Base-by-base conservation (phyloP, 2,329 filamentous ascomycete species). In the Teratosphaeriaceae sp. region DNA sequence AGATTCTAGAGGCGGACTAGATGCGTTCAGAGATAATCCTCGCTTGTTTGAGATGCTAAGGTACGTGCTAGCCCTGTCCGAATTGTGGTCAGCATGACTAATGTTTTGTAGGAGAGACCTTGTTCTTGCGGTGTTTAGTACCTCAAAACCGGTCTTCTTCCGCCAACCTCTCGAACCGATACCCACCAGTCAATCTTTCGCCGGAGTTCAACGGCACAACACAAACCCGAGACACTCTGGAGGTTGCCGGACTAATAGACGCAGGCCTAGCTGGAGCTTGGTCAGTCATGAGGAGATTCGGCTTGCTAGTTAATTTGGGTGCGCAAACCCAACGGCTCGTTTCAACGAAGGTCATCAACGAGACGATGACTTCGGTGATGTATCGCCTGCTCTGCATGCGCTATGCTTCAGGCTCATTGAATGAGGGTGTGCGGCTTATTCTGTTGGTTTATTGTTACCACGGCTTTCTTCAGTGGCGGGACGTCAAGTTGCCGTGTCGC, bases 281-380 rank as follows among this genome's bases (percentile, higher is more conserved):
- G 38, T 5, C 7, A 16, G 20, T 41, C 24, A 31, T 41, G 38
- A 31, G 38, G 18, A 41, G 38, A 41, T 41, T 41, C 27, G 12
- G 38, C 38, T 41, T 31, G 27, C 27, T 33, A 21, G 38, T 34
- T 18, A 41, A 33, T 41, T 27, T 41, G 15, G 38, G 38, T 22
- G 19, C 38, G 15, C 38, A 41, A 41, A 33, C 27, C n/a, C 38
- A 33, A 21, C 26, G 38, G 27, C 27, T 33, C 29, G 18, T 41
- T 11, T 31, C 38, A n/a, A 31, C 38, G 27, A 41, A 20, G 20
- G 27, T 33, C 26, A 33, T 41, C 29, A 20, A 41, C 38, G 38
- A 41, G 38, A 41, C 38, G 29, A 41, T 41, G 38, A 34, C 27
- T n/a, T 41, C 38, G 5, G 38, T 41, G 21, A 15, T 33, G 24